Evolutionary conservation across 2,329 filamentous ascomycete genomes (phyloP), one percentile per base, ranked within the genome.

Genomic region (Apiospora aurea): DNA sequence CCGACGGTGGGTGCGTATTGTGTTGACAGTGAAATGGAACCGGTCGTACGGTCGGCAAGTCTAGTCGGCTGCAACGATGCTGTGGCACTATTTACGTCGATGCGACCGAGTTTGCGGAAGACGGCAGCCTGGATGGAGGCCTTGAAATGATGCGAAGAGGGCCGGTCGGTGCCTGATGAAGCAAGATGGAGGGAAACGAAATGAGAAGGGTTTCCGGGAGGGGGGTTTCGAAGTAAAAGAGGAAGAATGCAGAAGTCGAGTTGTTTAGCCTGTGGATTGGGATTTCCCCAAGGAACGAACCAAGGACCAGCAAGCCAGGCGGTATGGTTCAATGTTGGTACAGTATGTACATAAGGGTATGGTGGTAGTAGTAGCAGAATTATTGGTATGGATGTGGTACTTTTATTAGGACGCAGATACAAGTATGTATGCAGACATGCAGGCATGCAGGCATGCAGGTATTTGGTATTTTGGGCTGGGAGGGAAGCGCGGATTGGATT

Each of bases 81-180:
- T 64, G 57, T 64, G 57, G 34, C 34, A 64, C 57, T 64, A 38
- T 64, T 64, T 64, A 64, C 57, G 57, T 64, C 57, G 57, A 64
- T 41, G 57, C 29, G 57, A 64, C 57, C 34, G 34, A 64, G n/a
- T 41, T 41, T 64, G 34, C 34, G 57, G 57, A 38, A 18, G 29
- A 41, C 34, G n/a, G 57, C 57, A 64, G 57, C 34, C 18, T 64
- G 57, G 57, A 64, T 64, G 34, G 57, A 64, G 57, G 34, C 11
- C 21, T n/a, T 14, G 7, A 41, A 64, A n/a, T n/a, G 53, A 34
- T 21, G 16, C 53, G 53, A 34, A 61, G 53, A 61, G 16, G 16
- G 53, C 34, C 53, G 53, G 53, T 21, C 53, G 57, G 57, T 64
- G 57, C 57, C 34, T 64, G 57, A n/a, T 64, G 57, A 64, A 64